Evolutionary conservation across 306 rosid genomes (phyloP).

Genomic region (Comarum palustre): DNA sequence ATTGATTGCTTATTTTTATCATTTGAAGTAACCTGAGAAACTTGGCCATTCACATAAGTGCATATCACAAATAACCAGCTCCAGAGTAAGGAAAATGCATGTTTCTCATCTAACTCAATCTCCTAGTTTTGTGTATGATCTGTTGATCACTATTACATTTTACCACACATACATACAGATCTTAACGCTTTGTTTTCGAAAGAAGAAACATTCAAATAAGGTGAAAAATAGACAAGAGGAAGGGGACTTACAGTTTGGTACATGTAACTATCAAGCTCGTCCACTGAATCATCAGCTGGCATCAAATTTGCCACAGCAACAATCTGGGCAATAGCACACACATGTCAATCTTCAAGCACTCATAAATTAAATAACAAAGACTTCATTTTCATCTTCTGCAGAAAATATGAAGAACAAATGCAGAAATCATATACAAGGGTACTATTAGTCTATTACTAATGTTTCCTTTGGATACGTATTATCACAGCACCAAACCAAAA

Average conservation of each 20-base stretch:
- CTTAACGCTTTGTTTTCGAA: not conserved
- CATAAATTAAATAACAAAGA: not conserved
- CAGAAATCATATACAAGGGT: not conserved
- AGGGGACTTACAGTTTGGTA: constrained; percentile 74
- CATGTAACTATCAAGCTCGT: constrained; percentile 94
- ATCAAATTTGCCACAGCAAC: constrained; percentile 93
- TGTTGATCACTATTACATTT: not conserved
- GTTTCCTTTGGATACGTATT: not conserved
- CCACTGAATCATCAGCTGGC: constrained; percentile 89
- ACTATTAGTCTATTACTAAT: too few species aligned
- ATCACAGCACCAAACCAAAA: not conserved
- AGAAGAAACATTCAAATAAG: not conserved
- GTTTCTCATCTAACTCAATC: not conserved
- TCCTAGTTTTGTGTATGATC: constrained; percentile 1
- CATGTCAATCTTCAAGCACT: not conserved
- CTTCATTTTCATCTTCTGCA: not conserved
- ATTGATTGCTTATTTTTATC: not conserved
- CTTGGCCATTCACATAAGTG: not conserved
- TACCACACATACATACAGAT: not conserved
- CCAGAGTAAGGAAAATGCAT: not conserved
- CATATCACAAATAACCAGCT: not conserved
- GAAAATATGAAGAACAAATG: not conserved
- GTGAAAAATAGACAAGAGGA: not conserved
- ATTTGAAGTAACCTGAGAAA: not conserved
- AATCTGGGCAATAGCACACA: constrained; percentile 40